These are phyloP conservation scores for Arthrobotrys megalospora DNA, from an alignment of 2,329 filamentous ascomycete genomes.

Conservation along the genomic window DNA sequence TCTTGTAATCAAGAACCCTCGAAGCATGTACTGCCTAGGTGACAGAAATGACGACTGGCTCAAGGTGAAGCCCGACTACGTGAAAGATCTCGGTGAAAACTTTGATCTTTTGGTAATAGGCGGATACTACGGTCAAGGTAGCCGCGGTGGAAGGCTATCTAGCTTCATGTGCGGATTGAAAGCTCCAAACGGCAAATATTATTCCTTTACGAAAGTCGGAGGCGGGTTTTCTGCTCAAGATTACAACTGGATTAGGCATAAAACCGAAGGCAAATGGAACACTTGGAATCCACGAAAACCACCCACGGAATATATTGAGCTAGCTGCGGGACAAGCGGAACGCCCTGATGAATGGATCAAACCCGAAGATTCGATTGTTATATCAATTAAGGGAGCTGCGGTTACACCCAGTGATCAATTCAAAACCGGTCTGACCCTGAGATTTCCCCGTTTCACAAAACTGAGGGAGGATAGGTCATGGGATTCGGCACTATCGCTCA, in stretches of 20 bases:
- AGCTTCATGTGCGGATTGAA: conserved; percentile 92
- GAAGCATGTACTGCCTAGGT: conserved; percentile 87
- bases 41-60: conserved; percentile 96
- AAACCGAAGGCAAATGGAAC: conserved; percentile 91
- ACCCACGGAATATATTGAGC: conserved; percentile 82
- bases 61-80: conserved; percentile 99
- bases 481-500: conserved; percentile 82
- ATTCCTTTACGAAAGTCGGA: conserved; percentile 98
- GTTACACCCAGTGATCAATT: conserved; percentile 83
- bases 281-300: conserved; percentile 85
- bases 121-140: conserved; percentile 91
- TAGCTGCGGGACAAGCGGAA: conserved; percentile 84
- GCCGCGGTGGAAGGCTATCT: conserved; percentile 83
- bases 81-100: conserved; percentile 94
- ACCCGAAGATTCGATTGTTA: conserved; percentile 86
- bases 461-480: conserved; percentile 87
- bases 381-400: conserved; percentile 90
- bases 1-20: conserved; percentile 77
- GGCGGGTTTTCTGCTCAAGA: conserved; percentile 89
- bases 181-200: conserved; percentile 73
- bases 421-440: conserved; percentile 80
- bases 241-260: conserved; percentile 84
- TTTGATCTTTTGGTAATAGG: conserved; percentile 91
- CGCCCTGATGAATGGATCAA: conserved; percentile 93
- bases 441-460: conserved; percentile 90